Evolutionary conservation across 148 eudicot genomes (phyloP).

Genomic region (Selenicereus undatus): DNA sequence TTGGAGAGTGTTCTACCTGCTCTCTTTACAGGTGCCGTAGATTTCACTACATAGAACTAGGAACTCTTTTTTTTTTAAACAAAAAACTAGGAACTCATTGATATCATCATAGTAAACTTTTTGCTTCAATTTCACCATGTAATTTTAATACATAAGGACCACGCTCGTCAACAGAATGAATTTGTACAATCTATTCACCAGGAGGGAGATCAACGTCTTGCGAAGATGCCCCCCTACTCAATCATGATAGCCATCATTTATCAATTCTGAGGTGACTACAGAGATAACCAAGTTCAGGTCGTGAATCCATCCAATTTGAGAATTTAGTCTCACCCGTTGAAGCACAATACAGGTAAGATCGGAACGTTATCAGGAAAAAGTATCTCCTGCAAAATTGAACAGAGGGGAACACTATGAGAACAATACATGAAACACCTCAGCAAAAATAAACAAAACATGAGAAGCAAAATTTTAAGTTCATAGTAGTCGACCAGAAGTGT

Average conservation of each 20-base stretch:
- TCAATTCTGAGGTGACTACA: slow-evolving; percentile 78
- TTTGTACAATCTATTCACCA: slow-evolving; percentile 24
- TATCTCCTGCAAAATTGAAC: slow-evolving; percentile 69
- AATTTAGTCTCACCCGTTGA: slow-evolving; percentile 49
- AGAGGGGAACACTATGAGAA: background rate
- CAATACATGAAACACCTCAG: background rate
- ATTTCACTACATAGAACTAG: too few species aligned
- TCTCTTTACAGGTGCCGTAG: too few species aligned
- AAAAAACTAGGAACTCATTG: too few species aligned
- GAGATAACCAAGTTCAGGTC: slow-evolving; percentile 91
- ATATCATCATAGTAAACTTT: background rate
- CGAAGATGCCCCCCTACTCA: background rate
- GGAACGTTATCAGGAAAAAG: slow-evolving; percentile 74
- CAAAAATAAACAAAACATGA: background rate
- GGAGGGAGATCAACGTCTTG: background rate
- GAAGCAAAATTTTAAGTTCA: background rate
- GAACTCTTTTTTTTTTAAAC: too few species aligned
- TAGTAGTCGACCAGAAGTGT: background rate
- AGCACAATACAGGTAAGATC: slow-evolving; percentile 77
- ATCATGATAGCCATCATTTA: slow-evolving; percentile 30
- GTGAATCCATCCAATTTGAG: slow-evolving; percentile 68
- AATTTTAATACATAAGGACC: background rate
- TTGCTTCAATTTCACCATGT: background rate
- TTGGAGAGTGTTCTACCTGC: too few species aligned
- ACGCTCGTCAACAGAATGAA: background rate